These are phyloP conservation scores for Barnettozyma salicaria DNA, from an alignment of 805 yeast genomes.

Conservation along the genomic window DNA sequence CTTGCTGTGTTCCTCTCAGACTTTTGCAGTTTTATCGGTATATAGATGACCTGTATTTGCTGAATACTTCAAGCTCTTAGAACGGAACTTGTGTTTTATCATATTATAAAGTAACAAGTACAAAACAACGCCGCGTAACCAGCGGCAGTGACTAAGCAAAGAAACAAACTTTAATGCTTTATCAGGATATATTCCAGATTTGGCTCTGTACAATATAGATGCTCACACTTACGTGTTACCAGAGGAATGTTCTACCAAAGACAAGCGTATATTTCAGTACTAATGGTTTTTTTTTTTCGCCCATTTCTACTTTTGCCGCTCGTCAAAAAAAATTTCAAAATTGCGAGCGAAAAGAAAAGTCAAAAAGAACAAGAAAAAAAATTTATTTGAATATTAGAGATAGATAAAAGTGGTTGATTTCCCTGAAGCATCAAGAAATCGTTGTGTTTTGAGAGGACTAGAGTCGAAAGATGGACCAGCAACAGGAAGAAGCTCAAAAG, in stretches of 20 bases:
- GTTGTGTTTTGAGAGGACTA: too few species aligned
- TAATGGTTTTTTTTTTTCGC: background rate
- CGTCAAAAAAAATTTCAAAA: background rate
- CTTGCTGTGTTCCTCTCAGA: background rate
- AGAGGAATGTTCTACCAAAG: too few species aligned
- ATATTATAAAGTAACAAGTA: too few species aligned
- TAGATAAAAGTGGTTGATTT: background rate
- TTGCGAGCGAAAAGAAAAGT: background rate
- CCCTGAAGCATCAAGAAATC: slow-evolving; percentile 1
- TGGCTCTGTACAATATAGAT: too few species aligned
- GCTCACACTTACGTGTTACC: too few species aligned
- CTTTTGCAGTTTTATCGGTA: too few species aligned
- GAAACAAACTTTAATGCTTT: too few species aligned
- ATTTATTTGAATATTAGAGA: background rate
- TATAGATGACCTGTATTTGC: too few species aligned
- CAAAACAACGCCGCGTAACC: too few species aligned
- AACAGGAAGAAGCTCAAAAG: slow-evolving; percentile 73
- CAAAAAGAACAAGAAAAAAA: background rate
- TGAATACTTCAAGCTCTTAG: too few species aligned
- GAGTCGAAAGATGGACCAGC: slow-evolving; percentile 20
- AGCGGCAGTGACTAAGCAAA: background rate
- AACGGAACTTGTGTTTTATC: too few species aligned
- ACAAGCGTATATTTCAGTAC: slow-evolving; percentile 13
- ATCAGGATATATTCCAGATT: background rate
- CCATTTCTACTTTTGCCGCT: too few species aligned